Conservation (phyloP, 495 filamentous ascomycete genomes). For the Aspergillus cristatus region DNA sequence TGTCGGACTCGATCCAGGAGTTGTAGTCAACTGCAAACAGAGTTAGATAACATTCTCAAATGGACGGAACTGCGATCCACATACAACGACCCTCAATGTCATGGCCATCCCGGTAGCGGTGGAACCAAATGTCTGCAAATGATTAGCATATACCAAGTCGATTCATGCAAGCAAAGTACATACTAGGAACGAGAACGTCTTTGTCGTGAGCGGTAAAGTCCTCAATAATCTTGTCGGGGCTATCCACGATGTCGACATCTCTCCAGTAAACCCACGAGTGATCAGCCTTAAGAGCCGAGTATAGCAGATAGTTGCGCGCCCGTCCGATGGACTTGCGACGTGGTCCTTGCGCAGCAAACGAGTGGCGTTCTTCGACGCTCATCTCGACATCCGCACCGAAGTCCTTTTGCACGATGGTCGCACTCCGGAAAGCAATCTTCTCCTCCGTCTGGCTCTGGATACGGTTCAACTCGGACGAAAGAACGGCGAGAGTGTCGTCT, state of each 20-base stretch:
- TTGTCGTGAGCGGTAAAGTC: slow-evolving; percentile 90
- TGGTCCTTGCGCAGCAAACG: slow-evolving; percentile 79
- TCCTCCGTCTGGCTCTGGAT: slow-evolving; percentile 72
- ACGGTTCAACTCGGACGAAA: slow-evolving; percentile 74
- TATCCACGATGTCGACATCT: slow-evolving; percentile 92
- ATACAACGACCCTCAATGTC: slow-evolving; percentile 94
- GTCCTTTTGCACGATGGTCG: slow-evolving; percentile 77
- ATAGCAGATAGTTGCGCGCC: slow-evolving; percentile 87
- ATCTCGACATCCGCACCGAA: slow-evolving; percentile 65
- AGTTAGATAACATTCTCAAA: slow-evolving; percentile 10
- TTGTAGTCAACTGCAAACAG: slow-evolving; percentile 92
- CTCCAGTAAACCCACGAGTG: slow-evolving; percentile 99
- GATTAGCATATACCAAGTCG: neutral
- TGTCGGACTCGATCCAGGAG: slow-evolving; percentile 92
- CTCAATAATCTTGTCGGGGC: slow-evolving; percentile 77
- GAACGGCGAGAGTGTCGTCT: slow-evolving; percentile 78
- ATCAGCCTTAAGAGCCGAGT: slow-evolving; percentile 75
- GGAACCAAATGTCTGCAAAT: slow-evolving; percentile 90
- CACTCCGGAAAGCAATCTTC: slow-evolving; percentile 71
- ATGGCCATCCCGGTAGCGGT: slow-evolving; percentile 69
- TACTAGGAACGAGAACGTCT: slow-evolving; percentile 94
- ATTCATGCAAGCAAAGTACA: slow-evolving; percentile 18
- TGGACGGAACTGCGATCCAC: slow-evolving; percentile 17
- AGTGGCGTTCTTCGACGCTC: slow-evolving; percentile 72
- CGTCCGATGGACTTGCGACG: slow-evolving; percentile 82